phyloP scores from a whole-genome alignment of 164 flowering plant genomes.

The Vitis rupestris region DNA sequence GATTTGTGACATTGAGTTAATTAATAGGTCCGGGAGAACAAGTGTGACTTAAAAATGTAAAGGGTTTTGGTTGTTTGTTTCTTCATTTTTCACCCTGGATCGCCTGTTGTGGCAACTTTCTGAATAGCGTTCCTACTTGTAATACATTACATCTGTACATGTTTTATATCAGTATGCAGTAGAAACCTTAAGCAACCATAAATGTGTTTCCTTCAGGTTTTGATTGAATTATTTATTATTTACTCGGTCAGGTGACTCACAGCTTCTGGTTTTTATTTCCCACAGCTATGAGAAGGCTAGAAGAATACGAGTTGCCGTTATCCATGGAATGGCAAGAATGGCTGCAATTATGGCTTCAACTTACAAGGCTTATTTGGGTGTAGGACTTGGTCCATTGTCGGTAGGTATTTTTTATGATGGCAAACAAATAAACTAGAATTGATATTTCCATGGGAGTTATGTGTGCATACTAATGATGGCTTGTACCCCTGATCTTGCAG shows the following conservation, averaged over 20 bases:
- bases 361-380: slow-evolving; percentile 89
- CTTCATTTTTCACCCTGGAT: not conserved
- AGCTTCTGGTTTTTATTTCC: not conserved
- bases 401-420: slow-evolving; percentile 36
- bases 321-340: slow-evolving; percentile 93
- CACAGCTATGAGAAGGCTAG: slow-evolving; percentile 81
- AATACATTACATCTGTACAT: not conserved
- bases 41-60: not conserved
- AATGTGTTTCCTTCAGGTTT: not conserved
- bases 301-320: slow-evolving; percentile 75
- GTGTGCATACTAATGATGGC: slow-evolving; percentile 7
- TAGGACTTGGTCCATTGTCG: slow-evolving; percentile 92
- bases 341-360: slow-evolving; percentile 96
- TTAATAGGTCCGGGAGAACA: not conserved
- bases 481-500: slow-evolving; percentile 36
- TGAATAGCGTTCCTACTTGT: not conserved
- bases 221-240: not conserved
- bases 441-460: not conserved
- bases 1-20: not conserved
- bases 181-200: not conserved
- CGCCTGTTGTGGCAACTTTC: not conserved
- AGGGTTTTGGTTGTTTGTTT: not conserved
- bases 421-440: not conserved
- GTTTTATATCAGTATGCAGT: not conserved
- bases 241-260: slow-evolving; percentile 2